Evolutionary conservation across 768 basidiomycete genomes (phyloP).

Genomic region (Cystofilobasidium macerans): DNA sequence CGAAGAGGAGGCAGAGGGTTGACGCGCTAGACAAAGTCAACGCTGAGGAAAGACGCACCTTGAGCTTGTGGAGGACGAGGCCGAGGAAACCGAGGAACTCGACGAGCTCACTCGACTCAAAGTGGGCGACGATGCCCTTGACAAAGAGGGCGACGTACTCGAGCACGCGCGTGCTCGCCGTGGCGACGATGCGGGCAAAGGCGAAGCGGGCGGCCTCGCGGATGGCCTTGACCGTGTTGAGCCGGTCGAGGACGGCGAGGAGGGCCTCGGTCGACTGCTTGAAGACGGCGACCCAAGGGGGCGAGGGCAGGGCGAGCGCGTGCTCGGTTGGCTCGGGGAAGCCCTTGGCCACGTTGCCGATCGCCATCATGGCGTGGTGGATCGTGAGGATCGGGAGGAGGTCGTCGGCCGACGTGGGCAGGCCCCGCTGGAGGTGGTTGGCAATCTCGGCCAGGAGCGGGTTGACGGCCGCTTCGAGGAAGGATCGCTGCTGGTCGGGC

Average conservation of each 20-base stretch:
- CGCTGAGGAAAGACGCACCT: conserved; percentile 45
- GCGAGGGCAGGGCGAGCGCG: conserved; percentile 52
- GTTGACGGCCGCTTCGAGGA: conserved; percentile 57
- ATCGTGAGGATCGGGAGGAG: conserved; percentile 69
- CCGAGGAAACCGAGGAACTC: conserved; percentile 96
- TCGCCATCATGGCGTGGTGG: conserved; percentile 86
- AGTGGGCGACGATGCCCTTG: conserved; percentile 77
- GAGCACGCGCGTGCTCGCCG: conserved; percentile 74
- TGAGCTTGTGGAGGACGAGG: conserved; percentile 77
- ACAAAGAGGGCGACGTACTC: conserved; percentile 81
- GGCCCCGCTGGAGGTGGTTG: conserved; percentile 47
- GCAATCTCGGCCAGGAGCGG: conserved; percentile 62
- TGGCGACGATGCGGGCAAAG: conserved; percentile 82
- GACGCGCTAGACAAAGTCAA: too few relatives aligned
- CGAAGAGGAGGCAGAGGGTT: too few relatives aligned
- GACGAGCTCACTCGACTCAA: conserved; percentile 80
- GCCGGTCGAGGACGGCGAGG: conserved; percentile 70
- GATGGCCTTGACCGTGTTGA: conserved; percentile 76
- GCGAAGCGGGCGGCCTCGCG: conserved; percentile 89
- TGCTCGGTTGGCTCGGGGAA: conserved; percentile 81
- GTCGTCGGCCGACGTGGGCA: conserved; percentile 54
- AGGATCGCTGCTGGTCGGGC: conserved; percentile 55
- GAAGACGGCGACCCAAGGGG: conserved; percentile 64
- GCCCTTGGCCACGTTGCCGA: conserved; percentile 89
- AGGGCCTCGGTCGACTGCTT: conserved; percentile 75